These are phyloP conservation scores for Alternaria ventricosa DNA, from an alignment of 2,329 filamentous ascomycete species.

Conservation along the genomic window DNA sequence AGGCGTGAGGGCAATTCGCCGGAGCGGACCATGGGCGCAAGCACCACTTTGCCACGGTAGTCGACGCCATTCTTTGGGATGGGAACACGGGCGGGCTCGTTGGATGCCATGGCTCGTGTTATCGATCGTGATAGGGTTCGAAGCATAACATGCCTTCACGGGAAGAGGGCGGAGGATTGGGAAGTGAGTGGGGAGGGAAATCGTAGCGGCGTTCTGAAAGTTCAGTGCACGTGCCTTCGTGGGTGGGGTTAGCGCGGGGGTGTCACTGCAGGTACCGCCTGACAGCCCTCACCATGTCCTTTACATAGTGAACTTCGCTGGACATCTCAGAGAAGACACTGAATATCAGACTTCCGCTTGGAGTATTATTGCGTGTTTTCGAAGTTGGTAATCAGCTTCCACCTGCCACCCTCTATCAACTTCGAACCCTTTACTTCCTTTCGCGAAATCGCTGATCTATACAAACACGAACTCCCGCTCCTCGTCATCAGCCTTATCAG, in stretches of 20 bases:
- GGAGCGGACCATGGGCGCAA: slow-evolving; percentile 98
- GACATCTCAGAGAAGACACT: not conserved
- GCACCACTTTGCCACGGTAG: slow-evolving; percentile 90
- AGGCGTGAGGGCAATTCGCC: slow-evolving; percentile 92
- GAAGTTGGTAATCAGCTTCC: too few species aligned
- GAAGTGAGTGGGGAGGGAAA: slow-evolving; percentile 4
- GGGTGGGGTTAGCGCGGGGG: slow-evolving; percentile 9
- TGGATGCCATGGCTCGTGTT: slow-evolving; percentile 41
- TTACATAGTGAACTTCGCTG: not conserved
- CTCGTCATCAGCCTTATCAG: too few species aligned
- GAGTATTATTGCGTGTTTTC: too few species aligned
- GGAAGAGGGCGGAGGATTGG: not conserved
- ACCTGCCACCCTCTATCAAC: too few species aligned
- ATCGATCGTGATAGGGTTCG: slow-evolving; percentile 38
- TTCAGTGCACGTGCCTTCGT: slow-evolving; percentile 11
- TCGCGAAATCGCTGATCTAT: too few species aligned
- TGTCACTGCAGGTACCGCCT: not conserved
- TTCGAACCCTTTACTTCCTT: too few species aligned
- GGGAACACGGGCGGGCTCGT: slow-evolving; percentile 66
- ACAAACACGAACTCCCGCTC: too few species aligned
- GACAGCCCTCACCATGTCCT: not conserved
- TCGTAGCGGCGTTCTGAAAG: slow-evolving; percentile 11
- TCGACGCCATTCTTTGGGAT: slow-evolving; percentile 90
- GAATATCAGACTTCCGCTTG: too few species aligned
- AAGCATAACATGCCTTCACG: slow-evolving; percentile 48